These are phyloP conservation scores for Magnusiomyces suaveolens DNA, from an alignment of 1,139 yeast genomes.

Conservation along the genomic window DNA sequence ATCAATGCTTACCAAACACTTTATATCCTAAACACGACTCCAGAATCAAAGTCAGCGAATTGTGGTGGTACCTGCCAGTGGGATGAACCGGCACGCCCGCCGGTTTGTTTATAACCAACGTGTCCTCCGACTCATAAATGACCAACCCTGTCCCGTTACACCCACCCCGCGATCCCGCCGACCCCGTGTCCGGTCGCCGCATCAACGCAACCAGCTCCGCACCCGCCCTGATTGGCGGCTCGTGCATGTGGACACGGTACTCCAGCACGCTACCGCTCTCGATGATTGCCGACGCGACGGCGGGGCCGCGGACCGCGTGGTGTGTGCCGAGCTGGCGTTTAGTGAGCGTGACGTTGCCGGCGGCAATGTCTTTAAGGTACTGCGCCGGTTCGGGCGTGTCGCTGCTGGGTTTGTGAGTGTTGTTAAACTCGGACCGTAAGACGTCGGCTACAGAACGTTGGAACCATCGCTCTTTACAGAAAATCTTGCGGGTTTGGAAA, in stretches of 20 bases:
- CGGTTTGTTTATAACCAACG: constrained; percentile 12
- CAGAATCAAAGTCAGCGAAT: constrained; percentile 16
- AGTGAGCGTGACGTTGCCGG: neutral
- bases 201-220: neutral
- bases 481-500: constrained; percentile 2
- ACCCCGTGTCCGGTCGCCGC: neutral
- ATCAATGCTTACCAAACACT: constrained; percentile 17
- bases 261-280: constrained; percentile 6
- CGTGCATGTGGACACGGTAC: constrained; percentile 11
- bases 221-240: constrained; percentile 10
- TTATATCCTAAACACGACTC: constrained; percentile 16
- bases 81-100: constrained; percentile 15
- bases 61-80: constrained; percentile 11
- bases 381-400: too few relatives aligned
- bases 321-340: neutral
- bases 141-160: neutral
- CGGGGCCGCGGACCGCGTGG: neutral
- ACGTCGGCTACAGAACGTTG: constrained; percentile 7
- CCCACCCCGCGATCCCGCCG: too few relatives aligned
- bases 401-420: too few relatives aligned
- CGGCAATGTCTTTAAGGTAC: too few relatives aligned
- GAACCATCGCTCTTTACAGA: constrained; percentile 12
- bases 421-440: constrained; percentile 1
- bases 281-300: neutral
- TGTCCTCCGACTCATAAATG: constrained; percentile 5